A percentile compares a stretch with the other conserved stretches of the same genome.
Evolutionary conservation across 495 filamentous ascomycete genomes (phyloP).

Genomic region (Margaritispora aquatica): DNA sequence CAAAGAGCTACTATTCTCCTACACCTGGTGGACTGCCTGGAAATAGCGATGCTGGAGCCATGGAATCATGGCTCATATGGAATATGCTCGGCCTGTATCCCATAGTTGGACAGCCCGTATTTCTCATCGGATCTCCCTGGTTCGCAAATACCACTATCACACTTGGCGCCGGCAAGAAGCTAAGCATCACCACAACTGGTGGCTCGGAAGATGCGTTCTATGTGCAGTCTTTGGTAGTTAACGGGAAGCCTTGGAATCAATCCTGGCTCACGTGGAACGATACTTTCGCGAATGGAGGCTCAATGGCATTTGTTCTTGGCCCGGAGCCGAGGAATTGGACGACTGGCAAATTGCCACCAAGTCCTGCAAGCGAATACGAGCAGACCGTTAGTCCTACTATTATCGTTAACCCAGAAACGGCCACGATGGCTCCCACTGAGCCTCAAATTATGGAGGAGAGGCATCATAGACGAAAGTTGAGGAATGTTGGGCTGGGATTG

Average conservation of each 20-base stretch:
- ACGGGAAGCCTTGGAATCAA: constrained; percentile 44
- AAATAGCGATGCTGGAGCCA: constrained; percentile 64
- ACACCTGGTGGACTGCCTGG: constrained; percentile 52
- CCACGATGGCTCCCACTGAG: constrained; percentile 1
- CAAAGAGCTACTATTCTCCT: constrained; percentile 47
- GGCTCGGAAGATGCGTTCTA: constrained; percentile 42
- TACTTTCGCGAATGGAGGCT: constrained; percentile 56
- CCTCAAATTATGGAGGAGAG: neutral
- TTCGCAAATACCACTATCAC: constrained; percentile 50
- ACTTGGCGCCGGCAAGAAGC: constrained; percentile 44
- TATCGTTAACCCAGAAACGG: neutral
- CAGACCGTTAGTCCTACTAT: neutral
- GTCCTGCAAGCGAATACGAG: constrained; percentile 24
- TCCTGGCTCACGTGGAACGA: constrained; percentile 60
- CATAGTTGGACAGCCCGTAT: constrained; percentile 57
- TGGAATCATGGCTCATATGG: constrained; percentile 66
- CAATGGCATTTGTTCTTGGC: constrained; percentile 56
- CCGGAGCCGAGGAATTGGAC: constrained; percentile 46
- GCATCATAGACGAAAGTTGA: neutral
- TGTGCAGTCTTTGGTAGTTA: constrained; percentile 47
- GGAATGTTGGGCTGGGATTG: neutral
- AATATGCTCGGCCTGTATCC: constrained; percentile 67
- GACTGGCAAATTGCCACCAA: constrained; percentile 51
- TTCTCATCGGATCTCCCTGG: constrained; percentile 59
- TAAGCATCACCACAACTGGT: constrained; percentile 49